Percentiles rank a stretch among this genome's conserved stretches.
phyloP scores from a whole-genome alignment of 1,284 basidiomycete genomes.

The Cystobasidium sp. region DNA sequence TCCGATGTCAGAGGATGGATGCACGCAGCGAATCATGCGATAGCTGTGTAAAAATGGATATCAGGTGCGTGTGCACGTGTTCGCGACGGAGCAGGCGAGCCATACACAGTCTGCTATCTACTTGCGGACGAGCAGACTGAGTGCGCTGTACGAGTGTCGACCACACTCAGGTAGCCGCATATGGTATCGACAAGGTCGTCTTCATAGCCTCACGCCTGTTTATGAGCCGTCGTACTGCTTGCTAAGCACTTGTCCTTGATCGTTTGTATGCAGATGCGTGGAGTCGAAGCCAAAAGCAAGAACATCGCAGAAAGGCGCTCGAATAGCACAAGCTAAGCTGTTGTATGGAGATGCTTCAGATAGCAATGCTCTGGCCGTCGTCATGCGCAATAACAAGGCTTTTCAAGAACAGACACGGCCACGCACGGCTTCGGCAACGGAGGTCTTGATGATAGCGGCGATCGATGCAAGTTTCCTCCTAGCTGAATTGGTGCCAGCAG shows the following conservation, averaged over 20 bases:
- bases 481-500: constrained; percentile 3
- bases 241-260: constrained; percentile 2
- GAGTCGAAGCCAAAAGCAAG: constrained; percentile 31
- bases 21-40: constrained; percentile 19
- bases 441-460: constrained; percentile 5
- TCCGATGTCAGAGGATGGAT: constrained; percentile 22
- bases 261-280: constrained; percentile 22
- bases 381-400: constrained; percentile 5
- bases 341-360: constrained; percentile 21
- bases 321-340: constrained; percentile 41
- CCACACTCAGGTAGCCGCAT: too few species aligned
- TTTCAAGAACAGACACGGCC: constrained; percentile 1
- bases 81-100: not conserved
- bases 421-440: constrained; percentile 13
- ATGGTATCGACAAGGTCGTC: too few species aligned
- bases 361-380: constrained; percentile 1
- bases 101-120: not conserved
- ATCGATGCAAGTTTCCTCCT: constrained; percentile 7
- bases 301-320: constrained; percentile 33
- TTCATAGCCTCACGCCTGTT: not conserved
- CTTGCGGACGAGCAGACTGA: not conserved
- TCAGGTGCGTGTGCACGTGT: constrained; percentile 28
- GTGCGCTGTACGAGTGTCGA: not conserved
- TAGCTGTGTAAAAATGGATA: constrained; percentile 32
- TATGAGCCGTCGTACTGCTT: not conserved